phyloP scores from a whole-genome alignment of 163 green algal species.

The Picocystis sp. region DNA sequence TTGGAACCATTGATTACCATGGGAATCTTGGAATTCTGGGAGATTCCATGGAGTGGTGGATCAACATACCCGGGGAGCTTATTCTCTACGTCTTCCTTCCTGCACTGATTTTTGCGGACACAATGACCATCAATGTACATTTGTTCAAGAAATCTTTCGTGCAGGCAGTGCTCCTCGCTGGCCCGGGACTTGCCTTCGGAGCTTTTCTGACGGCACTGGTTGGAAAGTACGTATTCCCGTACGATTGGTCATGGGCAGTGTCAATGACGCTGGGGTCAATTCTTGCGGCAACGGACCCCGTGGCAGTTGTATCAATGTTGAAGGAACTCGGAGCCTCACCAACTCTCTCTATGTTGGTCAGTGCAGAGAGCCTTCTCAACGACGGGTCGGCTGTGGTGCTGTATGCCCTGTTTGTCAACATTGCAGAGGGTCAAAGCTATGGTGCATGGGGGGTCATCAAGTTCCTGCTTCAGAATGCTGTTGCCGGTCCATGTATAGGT shows the following conservation, averaged over 20 bases:
- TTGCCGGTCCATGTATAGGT: not conserved
- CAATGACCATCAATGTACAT: constrained; percentile 13
- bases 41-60: constrained; percentile 4
- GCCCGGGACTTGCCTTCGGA: constrained; percentile 12
- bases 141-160: constrained; percentile 8
- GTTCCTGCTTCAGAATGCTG: not conserved
- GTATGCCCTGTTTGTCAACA: constrained; percentile 11
- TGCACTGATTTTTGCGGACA: constrained; percentile 11
- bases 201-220: constrained; percentile 10
- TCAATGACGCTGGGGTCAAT: constrained; percentile 14
- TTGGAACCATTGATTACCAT: constrained; percentile 7
- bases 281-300: constrained; percentile 17
- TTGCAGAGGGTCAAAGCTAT: not conserved
- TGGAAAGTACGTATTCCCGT: constrained; percentile 8
- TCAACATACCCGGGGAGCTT: constrained; percentile 10
- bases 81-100: constrained; percentile 17
- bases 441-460: not conserved
- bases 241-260: constrained; percentile 9
- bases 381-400: constrained; percentile 17
- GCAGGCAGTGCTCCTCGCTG: constrained; percentile 20
- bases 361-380: constrained; percentile 17
- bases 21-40: constrained; percentile 1
- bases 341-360: constrained; percentile 10
- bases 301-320: constrained; percentile 19
- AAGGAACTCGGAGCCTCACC: constrained; percentile 13